Conservation (phyloP, 768 basidiomycete genomes). For the Trametes gibbosa region DNA sequence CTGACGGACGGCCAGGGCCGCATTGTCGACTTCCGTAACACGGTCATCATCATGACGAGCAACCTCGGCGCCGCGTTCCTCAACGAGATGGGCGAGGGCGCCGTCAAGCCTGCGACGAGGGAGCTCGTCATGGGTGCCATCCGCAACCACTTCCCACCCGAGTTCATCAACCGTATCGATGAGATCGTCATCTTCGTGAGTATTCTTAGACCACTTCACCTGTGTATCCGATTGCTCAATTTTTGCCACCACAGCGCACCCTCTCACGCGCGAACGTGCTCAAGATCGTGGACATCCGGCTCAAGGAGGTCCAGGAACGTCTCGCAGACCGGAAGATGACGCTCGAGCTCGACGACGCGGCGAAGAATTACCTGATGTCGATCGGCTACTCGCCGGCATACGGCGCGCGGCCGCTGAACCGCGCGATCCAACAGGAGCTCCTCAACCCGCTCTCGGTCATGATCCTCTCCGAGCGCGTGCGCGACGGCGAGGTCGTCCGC, state of each 20-base stretch:
- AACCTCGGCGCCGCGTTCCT: conserved; percentile 82
- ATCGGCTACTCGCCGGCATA: conserved; percentile 80
- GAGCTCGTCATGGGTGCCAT: conserved; percentile 77
- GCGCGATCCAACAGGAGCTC: conserved; percentile 88
- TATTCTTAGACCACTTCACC: too few relatives aligned
- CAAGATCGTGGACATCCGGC: conserved; percentile 85
- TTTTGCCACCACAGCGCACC: conserved; percentile 61
- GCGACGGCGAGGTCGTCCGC: conserved; percentile 74
- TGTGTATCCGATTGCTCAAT: too few relatives aligned
- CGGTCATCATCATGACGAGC: conserved; percentile 93
- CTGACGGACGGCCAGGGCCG: conserved; percentile 93
- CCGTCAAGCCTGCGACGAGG: conserved; percentile 57
- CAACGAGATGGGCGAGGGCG: conserved; percentile 71
- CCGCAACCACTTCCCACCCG: conserved; percentile 84
- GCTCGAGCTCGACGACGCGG: conserved; percentile 70
- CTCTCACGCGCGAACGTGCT: conserved; percentile 75
- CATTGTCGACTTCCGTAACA: conserved; percentile 83
- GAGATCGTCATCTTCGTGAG: conserved; percentile 73
- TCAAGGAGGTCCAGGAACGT: conserved; percentile 82
- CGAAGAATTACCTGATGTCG: conserved; percentile 73
- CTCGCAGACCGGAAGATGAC: conserved; percentile 78
- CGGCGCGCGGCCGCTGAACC: conserved; percentile 89
- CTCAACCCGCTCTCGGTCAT: conserved; percentile 86
- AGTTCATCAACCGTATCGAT: conserved; percentile 90
- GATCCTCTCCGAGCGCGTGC: conserved; percentile 78